Percentiles rank a stretch among this genome's conserved stretches.
phyloP scores from a whole-genome alignment of 768 basidiomycete genomes.

The Candolleomyces eurysporus region DNA sequence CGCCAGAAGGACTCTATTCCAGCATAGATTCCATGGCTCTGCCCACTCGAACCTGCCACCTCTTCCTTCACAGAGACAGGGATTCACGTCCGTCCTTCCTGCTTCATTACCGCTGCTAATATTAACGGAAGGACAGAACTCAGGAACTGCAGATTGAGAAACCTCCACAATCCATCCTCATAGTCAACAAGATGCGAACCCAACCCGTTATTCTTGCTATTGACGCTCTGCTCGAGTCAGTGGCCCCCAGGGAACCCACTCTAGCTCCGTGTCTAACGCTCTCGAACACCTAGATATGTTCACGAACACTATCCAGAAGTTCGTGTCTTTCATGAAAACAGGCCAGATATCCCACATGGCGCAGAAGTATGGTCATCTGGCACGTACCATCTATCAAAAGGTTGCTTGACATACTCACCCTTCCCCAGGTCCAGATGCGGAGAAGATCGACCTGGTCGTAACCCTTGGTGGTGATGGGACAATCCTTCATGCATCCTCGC shows the following conservation, averaged over 20 bases:
- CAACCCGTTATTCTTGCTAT: constrained; percentile 76
- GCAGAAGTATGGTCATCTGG: constrained; percentile 68
- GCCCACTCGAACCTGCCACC: not conserved
- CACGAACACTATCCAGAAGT: constrained; percentile 56
- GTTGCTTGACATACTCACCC: constrained; percentile 4
- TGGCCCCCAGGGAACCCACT: constrained; percentile 7
- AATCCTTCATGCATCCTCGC: constrained; percentile 87
- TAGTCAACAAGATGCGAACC: constrained; percentile 81
- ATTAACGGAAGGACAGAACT: not conserved
- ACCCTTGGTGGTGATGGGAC: constrained; percentile 96
- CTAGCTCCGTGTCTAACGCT: not conserved
- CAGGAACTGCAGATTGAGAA: not conserved
- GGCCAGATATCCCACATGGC: constrained; percentile 61
- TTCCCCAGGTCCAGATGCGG: constrained; percentile 41
- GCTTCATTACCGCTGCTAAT: not conserved
- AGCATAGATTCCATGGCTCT: not conserved
- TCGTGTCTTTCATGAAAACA: constrained; percentile 64
- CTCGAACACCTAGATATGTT: constrained; percentile 45
- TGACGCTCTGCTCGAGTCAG: constrained; percentile 68
- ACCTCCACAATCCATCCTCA: constrained; percentile 62
- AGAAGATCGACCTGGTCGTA: constrained; percentile 81
- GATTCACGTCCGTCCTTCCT: constrained; percentile 1
- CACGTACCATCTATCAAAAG: constrained; percentile 21
- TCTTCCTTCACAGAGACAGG: not conserved
- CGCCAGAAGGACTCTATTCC: not conserved